A percentile compares a stretch with the other conserved stretches of the same genome.
phyloP scores from a whole-genome alignment of 345 rosid genomes.

The Hypericum androsaemum region DNA sequence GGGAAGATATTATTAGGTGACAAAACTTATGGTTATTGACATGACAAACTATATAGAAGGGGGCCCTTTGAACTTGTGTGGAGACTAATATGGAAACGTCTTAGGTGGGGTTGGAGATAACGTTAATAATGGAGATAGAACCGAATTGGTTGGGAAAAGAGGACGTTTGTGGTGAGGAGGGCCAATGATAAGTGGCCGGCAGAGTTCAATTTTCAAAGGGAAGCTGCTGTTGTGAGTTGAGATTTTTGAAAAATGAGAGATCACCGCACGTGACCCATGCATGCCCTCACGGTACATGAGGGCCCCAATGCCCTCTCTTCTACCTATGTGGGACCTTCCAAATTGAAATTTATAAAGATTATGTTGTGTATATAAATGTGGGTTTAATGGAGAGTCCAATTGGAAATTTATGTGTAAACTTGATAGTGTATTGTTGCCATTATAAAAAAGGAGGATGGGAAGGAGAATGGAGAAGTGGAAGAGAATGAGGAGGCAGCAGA shows the following conservation, averaged over 20 bases:
- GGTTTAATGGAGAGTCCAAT: too few relatives aligned
- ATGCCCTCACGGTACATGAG: slow-evolving; percentile 3
- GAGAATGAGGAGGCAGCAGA: slow-evolving; percentile 53
- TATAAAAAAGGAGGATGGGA: neutral
- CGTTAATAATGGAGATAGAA: too few relatives aligned
- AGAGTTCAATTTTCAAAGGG: slow-evolving; percentile 15
- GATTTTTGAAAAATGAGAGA: neutral
- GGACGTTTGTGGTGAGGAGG: too few relatives aligned
- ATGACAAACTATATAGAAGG: too few relatives aligned
- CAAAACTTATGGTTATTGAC: neutral
- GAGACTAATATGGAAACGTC: slow-evolving; percentile 6
- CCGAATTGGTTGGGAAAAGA: too few relatives aligned
- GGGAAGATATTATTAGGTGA: neutral
- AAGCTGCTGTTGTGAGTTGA: slow-evolving; percentile 9
- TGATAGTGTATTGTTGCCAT: too few relatives aligned
- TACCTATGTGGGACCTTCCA: too few relatives aligned
- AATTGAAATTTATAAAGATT: too few relatives aligned
- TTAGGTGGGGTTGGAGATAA: slow-evolving; percentile 26
- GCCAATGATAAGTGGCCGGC: slow-evolving; percentile 27
- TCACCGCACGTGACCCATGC: slow-evolving; percentile 12
- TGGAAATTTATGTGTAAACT: too few relatives aligned
- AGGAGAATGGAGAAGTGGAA: slow-evolving; percentile 28
- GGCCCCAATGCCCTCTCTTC: slow-evolving; percentile 1
- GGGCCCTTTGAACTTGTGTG: too few relatives aligned
- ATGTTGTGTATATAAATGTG: too few relatives aligned